phyloP scores from a whole-genome alignment of 768 basidiomycete genomes.

The Tephrocybe sp. region DNA sequence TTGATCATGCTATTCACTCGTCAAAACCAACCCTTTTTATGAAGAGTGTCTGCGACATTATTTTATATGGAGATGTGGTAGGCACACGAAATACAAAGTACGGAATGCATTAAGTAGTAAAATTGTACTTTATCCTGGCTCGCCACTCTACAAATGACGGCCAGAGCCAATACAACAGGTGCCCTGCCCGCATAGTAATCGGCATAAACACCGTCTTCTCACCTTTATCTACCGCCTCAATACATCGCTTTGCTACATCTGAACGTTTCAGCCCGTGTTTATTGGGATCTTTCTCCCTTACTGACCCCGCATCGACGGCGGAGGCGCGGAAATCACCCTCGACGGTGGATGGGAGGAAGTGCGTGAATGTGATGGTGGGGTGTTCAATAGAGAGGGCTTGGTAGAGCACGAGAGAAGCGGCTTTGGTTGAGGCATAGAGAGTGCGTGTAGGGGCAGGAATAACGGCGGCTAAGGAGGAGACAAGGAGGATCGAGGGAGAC shows the following conservation, averaged over 20 bases:
- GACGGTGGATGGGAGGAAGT: conserved; percentile 65
- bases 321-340: conserved; percentile 78
- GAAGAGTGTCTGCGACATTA: no score
- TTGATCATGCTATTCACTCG: no score
- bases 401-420: conserved; percentile 73
- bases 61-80: no score
- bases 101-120: conserved; percentile 14
- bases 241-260: conserved; percentile 57
- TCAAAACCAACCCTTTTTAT: no score
- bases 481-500: conserved; percentile 70
- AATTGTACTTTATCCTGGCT: conserved; percentile 67
- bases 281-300: conserved; percentile 51
- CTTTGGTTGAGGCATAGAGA: conserved; percentile 82
- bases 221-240: conserved; percentile 55
- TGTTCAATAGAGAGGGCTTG: conserved; percentile 81
- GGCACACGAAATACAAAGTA: no score
- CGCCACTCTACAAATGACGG: conserved; percentile 55
- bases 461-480: conserved; percentile 76
- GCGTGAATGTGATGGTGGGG: conserved; percentile 60
- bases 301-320: conserved; percentile 59
- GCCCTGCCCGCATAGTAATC: conserved; percentile 39
- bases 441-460: conserved; percentile 85
- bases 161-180: conserved; percentile 63
- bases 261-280: conserved; percentile 56
- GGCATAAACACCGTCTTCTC: conserved; percentile 65